Evolutionary conservation across 2,329 filamentous ascomycete species (phyloP), one percentile per base, ranked within the genome.

Genomic region (Aspergillus uvarum): DNA sequence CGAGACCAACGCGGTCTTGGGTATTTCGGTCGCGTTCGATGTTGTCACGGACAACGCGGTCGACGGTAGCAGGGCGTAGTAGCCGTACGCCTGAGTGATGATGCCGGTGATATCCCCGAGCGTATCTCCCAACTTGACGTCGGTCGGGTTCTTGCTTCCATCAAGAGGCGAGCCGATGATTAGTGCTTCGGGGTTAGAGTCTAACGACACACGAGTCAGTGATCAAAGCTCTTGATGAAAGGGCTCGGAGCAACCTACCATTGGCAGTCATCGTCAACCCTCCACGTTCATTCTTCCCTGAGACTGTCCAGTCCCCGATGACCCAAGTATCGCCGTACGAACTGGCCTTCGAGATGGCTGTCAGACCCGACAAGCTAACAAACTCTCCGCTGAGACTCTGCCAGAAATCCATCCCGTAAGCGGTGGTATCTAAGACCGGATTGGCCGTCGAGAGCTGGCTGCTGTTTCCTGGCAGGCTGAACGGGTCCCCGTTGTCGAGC

Each of bases 351-450:
- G 81, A 80, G 50, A 90, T 74, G 48, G 84, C 85, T 12, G 77
- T 81, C 1, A 86, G 83, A 50, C 76, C 80, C 65, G 80, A 80
- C 51, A 91, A 76, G 0, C 85, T 89, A 14, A 91, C 87, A 7
- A 90, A 78, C 73, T 90, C 87, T 29, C 88, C 89, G 56, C 79
- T 80, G 59, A 91, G 74, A 63, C 83, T 87, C 80, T 91, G 86
- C 89, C 88, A 91, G 70, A 90, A 91, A 72, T 91, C 89, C 31
- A 91, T 77, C 2, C 88, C 89, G 68, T 87, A 91, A 47, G 78
- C 75, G 22, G 77, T 75, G 2, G 88, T 88, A 61, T 88, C 72
- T 44, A 91, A 80, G 14, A 77, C 76, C 0, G 87, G 87, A 70
- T 91, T 90, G 35, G 71, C 77, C 5, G 72, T 76, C 2, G 86